Evolutionary conservation across 2,329 filamentous ascomycete genomes (phyloP).

Genomic region (Xylariaceae sp.): DNA sequence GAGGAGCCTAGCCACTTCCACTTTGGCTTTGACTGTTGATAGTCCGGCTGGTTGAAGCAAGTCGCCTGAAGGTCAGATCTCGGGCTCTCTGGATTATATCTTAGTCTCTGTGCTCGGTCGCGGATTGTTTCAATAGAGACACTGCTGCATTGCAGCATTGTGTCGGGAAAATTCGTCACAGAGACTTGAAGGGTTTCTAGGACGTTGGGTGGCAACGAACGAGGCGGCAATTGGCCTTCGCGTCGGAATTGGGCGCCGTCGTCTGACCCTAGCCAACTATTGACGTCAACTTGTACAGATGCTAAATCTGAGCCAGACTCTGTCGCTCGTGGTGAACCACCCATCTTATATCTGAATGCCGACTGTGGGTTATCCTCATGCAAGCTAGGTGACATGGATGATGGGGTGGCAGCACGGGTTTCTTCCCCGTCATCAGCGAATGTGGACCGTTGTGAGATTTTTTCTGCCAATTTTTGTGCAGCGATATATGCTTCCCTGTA

Average conservation of each 20-base stretch:
- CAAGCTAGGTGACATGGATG: background rate
- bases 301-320: background rate
- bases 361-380: background rate
- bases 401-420: background rate
- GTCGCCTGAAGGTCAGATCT: conserved; percentile 26
- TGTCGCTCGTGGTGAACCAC: background rate
- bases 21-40: conserved; percentile 26
- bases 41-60: conserved; percentile 22
- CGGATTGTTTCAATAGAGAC: conserved; percentile 64
- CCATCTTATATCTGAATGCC: background rate
- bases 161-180: conserved; percentile 63
- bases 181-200: conserved; percentile 61
- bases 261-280: conserved; percentile 35
- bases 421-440: background rate
- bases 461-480: conserved; percentile 20
- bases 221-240: conserved; percentile 42
- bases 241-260: conserved; percentile 30
- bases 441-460: conserved; percentile 15
- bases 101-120: conserved; percentile 59
- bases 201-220: conserved; percentile 59
- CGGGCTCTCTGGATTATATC: conserved; percentile 41
- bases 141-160: conserved; percentile 61
- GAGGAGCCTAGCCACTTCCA: conserved; percentile 38
- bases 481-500: conserved; percentile 30
- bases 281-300: conserved; percentile 29